Evolutionary conservation across 2,329 filamentous ascomycete genomes (phyloP).

Genomic region (Xylaria sp.): DNA sequence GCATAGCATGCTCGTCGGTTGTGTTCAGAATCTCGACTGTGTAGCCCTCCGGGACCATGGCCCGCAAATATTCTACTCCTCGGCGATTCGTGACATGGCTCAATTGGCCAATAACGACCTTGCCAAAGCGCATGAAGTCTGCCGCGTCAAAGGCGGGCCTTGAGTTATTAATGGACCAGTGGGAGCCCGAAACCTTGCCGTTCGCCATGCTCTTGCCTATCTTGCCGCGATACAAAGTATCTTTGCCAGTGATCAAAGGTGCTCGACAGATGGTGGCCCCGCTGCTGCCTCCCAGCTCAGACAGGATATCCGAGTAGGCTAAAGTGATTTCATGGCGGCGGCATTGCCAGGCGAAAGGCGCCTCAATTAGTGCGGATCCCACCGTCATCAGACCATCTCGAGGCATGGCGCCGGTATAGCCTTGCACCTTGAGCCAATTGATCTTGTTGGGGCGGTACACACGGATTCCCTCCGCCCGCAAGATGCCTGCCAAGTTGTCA

Average conservation of each 20-base stretch:
- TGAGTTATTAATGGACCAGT: constrained; percentile 43
- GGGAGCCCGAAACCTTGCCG: no score
- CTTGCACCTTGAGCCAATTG: constrained; percentile 35
- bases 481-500: background rate
- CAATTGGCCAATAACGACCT: constrained; percentile 40
- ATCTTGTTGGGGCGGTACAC: constrained; percentile 36
- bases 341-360: constrained; percentile 41
- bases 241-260: no score
- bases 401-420: constrained; percentile 44
- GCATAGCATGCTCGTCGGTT: constrained; percentile 40
- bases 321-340: constrained; percentile 35
- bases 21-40: constrained; percentile 38
- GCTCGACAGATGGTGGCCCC: no score
- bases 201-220: no score
- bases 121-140: constrained; percentile 45
- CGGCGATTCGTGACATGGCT: constrained; percentile 43
- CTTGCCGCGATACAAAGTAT: no score
- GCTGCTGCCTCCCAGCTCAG: no score
- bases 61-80: constrained; percentile 41
- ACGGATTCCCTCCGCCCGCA: background rate
- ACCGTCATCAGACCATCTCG: constrained; percentile 43
- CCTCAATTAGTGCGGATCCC: constrained; percentile 41
- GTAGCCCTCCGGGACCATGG: constrained; percentile 37
- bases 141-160: constrained; percentile 44
- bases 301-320: constrained; percentile 1